phyloP scores from a whole-genome alignment of 331 rosid genomes.

The Saraca asoca region DNA sequence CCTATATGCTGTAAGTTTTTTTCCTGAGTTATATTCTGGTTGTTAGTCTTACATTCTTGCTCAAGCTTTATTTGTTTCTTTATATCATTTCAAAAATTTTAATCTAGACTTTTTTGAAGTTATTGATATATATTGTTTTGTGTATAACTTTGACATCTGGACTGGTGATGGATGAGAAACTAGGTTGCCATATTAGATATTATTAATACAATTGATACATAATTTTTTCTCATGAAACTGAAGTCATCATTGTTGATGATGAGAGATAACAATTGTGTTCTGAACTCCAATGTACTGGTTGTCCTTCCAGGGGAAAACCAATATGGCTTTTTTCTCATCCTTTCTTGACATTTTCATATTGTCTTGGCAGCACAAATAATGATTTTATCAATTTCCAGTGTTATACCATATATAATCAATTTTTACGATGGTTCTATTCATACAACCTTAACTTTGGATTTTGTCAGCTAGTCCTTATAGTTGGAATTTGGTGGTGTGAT shows the following conservation, averaged over 20 bases:
- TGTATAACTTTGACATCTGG: neutral
- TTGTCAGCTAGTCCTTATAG: neutral
- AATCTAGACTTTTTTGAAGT: neutral
- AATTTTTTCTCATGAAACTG: neutral
- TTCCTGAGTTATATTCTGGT: neutral
- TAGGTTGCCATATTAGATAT: neutral
- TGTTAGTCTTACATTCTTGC: neutral
- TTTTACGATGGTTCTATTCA: neutral
- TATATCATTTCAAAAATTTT: neutral
- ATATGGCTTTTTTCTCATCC: neutral
- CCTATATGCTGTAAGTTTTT: slow-evolving; percentile 74
- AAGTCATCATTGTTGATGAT: neutral
- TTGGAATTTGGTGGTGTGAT: slow-evolving; percentile 1
- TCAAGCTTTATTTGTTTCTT: neutral
- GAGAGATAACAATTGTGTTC: neutral
- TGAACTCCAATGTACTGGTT: no score
- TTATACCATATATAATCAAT: neutral
- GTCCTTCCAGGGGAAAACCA: no score
- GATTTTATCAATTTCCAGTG: neutral
- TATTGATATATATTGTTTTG: neutral
- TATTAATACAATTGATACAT: neutral
- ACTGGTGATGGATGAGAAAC: neutral
- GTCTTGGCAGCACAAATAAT: neutral
- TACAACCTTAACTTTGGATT: no score
- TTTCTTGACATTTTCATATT: neutral